Evolutionary conservation across 2,329 filamentous ascomycete species (phyloP).

Genomic region (Juglanconis oblonga): DNA sequence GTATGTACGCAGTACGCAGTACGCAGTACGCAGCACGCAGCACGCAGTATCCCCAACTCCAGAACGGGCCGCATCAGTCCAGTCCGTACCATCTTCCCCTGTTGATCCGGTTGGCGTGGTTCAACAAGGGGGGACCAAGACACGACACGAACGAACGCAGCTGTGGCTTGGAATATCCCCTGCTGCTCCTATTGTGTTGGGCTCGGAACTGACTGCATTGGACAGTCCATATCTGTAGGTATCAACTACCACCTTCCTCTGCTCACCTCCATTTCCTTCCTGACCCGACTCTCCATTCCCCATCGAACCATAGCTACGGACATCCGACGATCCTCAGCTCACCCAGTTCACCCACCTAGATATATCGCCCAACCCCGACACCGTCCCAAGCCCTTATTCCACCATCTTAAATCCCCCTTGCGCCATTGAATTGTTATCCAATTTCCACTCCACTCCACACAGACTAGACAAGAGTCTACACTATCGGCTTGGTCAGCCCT

Average conservation of each 20-base stretch:
- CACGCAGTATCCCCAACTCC: neutral
- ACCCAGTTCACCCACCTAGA: neutral
- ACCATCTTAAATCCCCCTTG: neutral
- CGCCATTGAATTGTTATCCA: neutral
- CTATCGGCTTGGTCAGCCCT: neutral
- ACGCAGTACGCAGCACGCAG: neutral
- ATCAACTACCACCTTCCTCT: conserved; percentile 5
- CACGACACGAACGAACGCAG: neutral
- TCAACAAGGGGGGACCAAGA: neutral
- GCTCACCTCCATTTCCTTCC: conserved; percentile 1
- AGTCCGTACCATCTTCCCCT: neutral
- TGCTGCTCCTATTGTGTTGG: too few species aligned
- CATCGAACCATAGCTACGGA: conserved; percentile 5
- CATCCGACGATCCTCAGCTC: neutral
- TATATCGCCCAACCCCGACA: neutral
- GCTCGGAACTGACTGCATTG: too few species aligned
- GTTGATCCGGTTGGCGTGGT: conserved; percentile 3
- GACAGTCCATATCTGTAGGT: too few species aligned
- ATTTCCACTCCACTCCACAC: neutral
- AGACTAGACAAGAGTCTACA: neutral
- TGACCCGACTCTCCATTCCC: neutral
- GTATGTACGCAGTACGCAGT: neutral
- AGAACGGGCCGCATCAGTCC: neutral
- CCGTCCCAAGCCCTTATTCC: neutral
- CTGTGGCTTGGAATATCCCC: neutral